Percentiles rank a stretch among this genome's conserved stretches.
Conservation (phyloP, 345 rosid genomes). For the Stellera chamaejasme region DNA sequence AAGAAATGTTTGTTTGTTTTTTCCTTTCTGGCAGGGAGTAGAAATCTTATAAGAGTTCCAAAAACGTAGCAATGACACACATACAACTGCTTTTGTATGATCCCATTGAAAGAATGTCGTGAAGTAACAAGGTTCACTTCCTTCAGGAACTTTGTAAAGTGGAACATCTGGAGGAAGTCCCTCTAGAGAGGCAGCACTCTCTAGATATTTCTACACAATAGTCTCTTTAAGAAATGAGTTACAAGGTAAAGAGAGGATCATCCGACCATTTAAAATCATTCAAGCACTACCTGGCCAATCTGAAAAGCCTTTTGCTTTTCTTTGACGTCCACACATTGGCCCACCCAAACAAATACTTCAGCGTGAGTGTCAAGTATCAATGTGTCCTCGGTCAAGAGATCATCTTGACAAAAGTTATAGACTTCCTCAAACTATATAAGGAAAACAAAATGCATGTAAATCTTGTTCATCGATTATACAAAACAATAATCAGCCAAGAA, state of each 20-base stretch:
- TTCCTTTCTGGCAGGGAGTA: not conserved
- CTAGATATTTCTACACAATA: conserved; percentile 68
- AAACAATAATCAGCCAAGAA: conserved; percentile 11
- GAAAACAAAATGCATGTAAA: conserved; percentile 14
- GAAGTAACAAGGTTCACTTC: conserved; percentile 95
- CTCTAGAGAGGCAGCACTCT: conserved; percentile 70
- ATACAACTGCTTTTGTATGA: conserved; percentile 66
- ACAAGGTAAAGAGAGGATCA: conserved; percentile 3
- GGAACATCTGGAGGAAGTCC: conserved; percentile 83
- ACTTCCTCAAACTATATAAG: conserved; percentile 80
- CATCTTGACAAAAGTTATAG: conserved; percentile 90
- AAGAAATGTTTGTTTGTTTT: not conserved
- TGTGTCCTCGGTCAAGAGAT: conserved; percentile 87
- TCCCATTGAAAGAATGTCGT: conserved; percentile 91
- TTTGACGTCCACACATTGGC: conserved; percentile 69
- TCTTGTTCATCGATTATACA: conserved; percentile 10
- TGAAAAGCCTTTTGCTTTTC: conserved; percentile 90
- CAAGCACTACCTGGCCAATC: conserved; percentile 73
- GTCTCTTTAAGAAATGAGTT: conserved; percentile 13
- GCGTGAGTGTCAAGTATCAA: conserved; percentile 89
- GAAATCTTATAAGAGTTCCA: conserved; percentile 8
- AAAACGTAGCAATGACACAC: conserved; percentile 15
- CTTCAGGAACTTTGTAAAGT: conserved; percentile 82
- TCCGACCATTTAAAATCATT: conserved; percentile 4
- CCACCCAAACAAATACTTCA: conserved; percentile 98